phyloP scores from a whole-genome alignment of 495 filamentous ascomycete genomes.

The Penicillium bovifimosum region DNA sequence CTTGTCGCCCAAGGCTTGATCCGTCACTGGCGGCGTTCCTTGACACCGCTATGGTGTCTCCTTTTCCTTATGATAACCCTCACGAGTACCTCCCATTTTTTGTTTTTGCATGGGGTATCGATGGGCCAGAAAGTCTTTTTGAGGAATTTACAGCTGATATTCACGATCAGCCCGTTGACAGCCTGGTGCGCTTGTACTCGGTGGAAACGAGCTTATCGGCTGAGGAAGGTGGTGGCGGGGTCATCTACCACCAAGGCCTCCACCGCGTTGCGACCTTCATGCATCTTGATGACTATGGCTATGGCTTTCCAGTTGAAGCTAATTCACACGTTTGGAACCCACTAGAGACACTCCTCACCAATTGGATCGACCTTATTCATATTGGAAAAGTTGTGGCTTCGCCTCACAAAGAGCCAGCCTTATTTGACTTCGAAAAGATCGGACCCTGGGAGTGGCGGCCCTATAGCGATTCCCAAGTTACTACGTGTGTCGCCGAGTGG shows the following conservation, averaged over 20 bases:
- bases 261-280: constrained; percentile 11
- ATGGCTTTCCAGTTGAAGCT: constrained; percentile 10
- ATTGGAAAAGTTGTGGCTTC: constrained; percentile 25
- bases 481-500: constrained; percentile 12
- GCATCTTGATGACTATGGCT: constrained; percentile 8
- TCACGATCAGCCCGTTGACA: constrained; percentile 8
- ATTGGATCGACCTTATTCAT: constrained; percentile 29
- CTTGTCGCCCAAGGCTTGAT: constrained; percentile 12
- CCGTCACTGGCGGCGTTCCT: constrained; percentile 11
- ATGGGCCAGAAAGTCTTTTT: constrained; percentile 1
- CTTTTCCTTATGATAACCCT: constrained; percentile 7
- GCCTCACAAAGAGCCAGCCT: constrained; percentile 13
- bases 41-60: constrained; percentile 8
- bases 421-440: constrained; percentile 12
- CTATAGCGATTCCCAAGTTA: constrained; percentile 15
- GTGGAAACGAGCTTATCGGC: neutral
- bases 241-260: constrained; percentile 14
- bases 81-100: constrained; percentile 8
- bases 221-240: neutral
- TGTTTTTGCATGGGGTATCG: constrained; percentile 6
- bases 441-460: constrained; percentile 17
- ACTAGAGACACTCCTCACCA: constrained; percentile 32
- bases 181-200: constrained; percentile 8
- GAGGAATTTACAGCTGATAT: constrained; percentile 7
- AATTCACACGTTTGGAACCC: constrained; percentile 26